Conservation (phyloP, 345 rosid species). For the Bruguiera parviflora region DNA sequence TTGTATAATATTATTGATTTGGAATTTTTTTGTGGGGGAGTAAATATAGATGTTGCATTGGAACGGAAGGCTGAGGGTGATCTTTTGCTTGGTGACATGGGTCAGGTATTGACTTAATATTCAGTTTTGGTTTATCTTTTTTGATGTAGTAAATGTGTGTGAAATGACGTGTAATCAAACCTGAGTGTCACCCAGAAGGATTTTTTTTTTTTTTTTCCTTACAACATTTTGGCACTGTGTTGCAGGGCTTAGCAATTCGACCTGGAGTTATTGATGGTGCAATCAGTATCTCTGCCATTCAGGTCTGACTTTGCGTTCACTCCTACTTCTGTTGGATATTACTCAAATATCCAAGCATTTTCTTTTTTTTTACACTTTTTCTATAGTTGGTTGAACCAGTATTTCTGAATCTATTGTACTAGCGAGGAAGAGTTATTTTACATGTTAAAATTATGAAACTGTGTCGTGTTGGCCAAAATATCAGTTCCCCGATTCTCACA, state of each 20-base stretch:
- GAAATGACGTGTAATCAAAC: no score
- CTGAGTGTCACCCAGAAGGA: no score
- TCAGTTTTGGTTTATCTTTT: not conserved
- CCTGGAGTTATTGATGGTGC: constrained; percentile 91
- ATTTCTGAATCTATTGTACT: no score
- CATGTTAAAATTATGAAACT: no score
- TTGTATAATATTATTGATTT: not conserved
- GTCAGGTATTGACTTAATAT: constrained; percentile 53
- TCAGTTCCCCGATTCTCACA: no score
- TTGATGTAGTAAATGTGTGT: not conserved
- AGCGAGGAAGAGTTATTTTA: no score
- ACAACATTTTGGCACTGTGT: constrained; percentile 9
- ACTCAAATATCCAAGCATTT: no score
- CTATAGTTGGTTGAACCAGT: no score
- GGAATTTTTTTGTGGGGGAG: no score
- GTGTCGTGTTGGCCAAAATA: no score
- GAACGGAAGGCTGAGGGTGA: constrained; percentile 33
- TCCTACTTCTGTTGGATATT: not conserved
- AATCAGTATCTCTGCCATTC: constrained; percentile 92
- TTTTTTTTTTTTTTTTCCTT: not conserved
- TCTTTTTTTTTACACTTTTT: not conserved
- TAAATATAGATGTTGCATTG: not conserved
- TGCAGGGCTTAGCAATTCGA: constrained; percentile 82
- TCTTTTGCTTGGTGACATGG: constrained; percentile 92
- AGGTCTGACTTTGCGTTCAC: constrained; percentile 36